Evolutionary conservation across 164 flowering plant species (phyloP).

Genomic region (Liquidambar formosana): DNA sequence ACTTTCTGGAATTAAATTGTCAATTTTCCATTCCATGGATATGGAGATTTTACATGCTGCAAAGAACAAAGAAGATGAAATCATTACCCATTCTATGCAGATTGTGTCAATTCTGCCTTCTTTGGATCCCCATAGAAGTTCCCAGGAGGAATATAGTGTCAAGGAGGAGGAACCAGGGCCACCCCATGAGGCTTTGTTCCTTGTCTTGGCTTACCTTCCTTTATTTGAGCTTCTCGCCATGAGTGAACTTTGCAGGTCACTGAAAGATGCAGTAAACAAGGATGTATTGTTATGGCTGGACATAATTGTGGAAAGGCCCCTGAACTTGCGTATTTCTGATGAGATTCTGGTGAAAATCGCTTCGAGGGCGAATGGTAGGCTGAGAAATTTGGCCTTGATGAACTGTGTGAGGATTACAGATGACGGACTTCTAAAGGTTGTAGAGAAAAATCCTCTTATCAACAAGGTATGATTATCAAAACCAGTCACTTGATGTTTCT

Average conservation of each 20-base stretch:
- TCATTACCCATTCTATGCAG: no score
- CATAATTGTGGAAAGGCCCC: constrained; percentile 48
- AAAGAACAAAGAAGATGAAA: no score
- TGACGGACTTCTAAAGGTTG: constrained; percentile 53
- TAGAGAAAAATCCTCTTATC: constrained; percentile 54
- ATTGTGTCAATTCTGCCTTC: no score
- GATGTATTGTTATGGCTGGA: constrained; percentile 68
- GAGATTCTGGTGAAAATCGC: constrained; percentile 41
- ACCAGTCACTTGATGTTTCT: not conserved
- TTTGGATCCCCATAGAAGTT: no score
- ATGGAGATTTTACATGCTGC: no score
- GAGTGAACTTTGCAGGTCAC: constrained; percentile 48
- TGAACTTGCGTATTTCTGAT: constrained; percentile 47
- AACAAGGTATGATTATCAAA: constrained; percentile 46
- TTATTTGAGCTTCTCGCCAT: constrained; percentile 58
- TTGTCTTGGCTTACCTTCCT: constrained; percentile 58
- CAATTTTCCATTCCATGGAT: no score
- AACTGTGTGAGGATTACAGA: constrained; percentile 61
- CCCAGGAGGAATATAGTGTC: not conserved
- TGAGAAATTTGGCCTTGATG: constrained; percentile 49
- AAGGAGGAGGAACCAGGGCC: constrained; percentile 21
- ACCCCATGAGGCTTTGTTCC: constrained; percentile 69
- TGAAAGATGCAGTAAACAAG: constrained; percentile 49
- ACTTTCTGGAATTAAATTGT: no score
- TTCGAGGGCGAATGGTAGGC: constrained; percentile 57